phyloP scores from a whole-genome alignment of 768 basidiomycete species.

The Xerocomus potaroensis region DNA sequence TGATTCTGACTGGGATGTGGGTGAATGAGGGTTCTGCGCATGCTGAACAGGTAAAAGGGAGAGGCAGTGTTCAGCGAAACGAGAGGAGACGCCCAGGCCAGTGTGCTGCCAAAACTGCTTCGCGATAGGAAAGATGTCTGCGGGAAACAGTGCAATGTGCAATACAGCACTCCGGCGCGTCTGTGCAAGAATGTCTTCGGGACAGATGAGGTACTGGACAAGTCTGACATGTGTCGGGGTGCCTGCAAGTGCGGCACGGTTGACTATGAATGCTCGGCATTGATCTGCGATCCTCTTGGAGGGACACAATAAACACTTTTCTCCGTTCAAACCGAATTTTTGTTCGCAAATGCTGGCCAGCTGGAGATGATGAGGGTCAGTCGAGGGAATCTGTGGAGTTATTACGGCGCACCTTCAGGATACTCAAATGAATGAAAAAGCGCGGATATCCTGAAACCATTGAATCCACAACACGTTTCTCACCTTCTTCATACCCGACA shows the following conservation, averaged over 20 bases:
- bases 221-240: constrained; percentile 47
- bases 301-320: constrained; percentile 77
- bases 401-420: constrained; percentile 69
- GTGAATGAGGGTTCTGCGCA: constrained; percentile 16
- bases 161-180: constrained; percentile 50
- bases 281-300: constrained; percentile 66
- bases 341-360: constrained; percentile 72
- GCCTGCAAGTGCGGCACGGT: constrained; percentile 43
- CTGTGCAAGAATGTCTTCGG: constrained; percentile 40
- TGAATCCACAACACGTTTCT: constrained; percentile 66
- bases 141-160: constrained; percentile 78
- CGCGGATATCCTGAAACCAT: constrained; percentile 93
- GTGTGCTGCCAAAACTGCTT: constrained; percentile 98
- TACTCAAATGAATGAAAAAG: constrained; percentile 87
- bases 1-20: constrained; percentile 24
- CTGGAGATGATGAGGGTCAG: constrained; percentile 36
- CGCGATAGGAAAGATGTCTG: constrained; percentile 55
- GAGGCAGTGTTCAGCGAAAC: constrained; percentile 80
- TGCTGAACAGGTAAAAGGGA: constrained; percentile 54
- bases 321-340: constrained; percentile 69
- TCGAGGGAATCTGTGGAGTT: not conserved
- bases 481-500: constrained; percentile 88
- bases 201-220: constrained; percentile 68
- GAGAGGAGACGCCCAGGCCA: constrained; percentile 85
- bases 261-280: constrained; percentile 69